phyloP scores from a whole-genome alignment of 371 early-diverging fungal species.

The Apophysomyces variabilis region DNA sequence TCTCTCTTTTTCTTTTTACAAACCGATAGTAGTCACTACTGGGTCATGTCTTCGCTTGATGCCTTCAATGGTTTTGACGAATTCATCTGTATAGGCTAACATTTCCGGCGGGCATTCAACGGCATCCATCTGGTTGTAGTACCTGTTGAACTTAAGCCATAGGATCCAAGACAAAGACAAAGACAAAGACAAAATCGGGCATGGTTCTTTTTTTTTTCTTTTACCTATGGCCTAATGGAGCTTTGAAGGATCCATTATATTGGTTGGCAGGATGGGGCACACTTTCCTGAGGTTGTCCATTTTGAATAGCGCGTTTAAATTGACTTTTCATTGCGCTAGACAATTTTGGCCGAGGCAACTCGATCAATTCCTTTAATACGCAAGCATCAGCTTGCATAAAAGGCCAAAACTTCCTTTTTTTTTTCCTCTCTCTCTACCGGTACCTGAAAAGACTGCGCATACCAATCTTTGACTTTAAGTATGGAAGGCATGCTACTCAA shows the following conservation, averaged over 20 bases:
- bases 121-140: slow-evolving; percentile 65
- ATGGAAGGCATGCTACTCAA: slow-evolving; percentile 93
- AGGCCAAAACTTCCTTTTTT: neutral
- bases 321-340: slow-evolving; percentile 36
- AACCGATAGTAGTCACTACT: slow-evolving; percentile 88
- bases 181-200: neutral
- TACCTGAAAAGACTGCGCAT: slow-evolving; percentile 80
- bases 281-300: slow-evolving; percentile 26
- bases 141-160: slow-evolving; percentile 31
- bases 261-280: slow-evolving; percentile 60
- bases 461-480: slow-evolving; percentile 91
- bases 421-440: neutral
- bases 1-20: slow-evolving; percentile 12
- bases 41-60: slow-evolving; percentile 96
- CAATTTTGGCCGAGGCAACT: slow-evolving; percentile 68
- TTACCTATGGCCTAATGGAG: slow-evolving; percentile 42
- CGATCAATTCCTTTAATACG: slow-evolving; percentile 62
- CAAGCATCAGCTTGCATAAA: no score
- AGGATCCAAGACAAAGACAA: no score
- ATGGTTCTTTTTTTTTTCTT: no score
- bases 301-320: slow-evolving; percentile 19
- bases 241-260: neutral
- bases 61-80: slow-evolving; percentile 85
- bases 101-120: slow-evolving; percentile 74
- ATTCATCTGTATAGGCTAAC: slow-evolving; percentile 75